phyloP scores from a whole-genome alignment of 2,329 filamentous ascomycete species.

The Diaporthe sp. region DNA sequence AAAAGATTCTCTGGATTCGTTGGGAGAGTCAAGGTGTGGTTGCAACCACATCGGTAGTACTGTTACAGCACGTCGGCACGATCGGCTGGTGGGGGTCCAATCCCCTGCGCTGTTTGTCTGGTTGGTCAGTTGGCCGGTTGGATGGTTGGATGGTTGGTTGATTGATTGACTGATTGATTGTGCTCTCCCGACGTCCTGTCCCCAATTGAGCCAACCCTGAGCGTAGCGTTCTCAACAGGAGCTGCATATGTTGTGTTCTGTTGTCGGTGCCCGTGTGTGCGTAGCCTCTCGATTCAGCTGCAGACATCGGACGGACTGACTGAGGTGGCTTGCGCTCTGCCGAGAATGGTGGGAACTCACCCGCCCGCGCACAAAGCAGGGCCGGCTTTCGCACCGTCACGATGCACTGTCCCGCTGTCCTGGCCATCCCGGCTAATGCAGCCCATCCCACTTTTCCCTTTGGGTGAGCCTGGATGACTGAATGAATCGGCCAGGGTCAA shows the following conservation, averaged over 20 bases:
- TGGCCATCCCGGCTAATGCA: conserved; percentile 13
- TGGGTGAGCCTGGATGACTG: conserved; percentile 3
- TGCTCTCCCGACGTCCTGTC: neutral
- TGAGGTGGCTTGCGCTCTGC: conserved; percentile 10
- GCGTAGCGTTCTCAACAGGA: conserved; percentile 2
- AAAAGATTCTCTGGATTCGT: neutral
- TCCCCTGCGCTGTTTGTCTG: neutral
- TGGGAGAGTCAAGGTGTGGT: conserved; percentile 9
- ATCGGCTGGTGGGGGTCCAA: conserved; percentile 2
- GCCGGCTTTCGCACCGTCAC: conserved; percentile 7
- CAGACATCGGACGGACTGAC: neutral
- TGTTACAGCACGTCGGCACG: conserved; percentile 16
- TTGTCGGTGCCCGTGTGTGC: too few relatives aligned
- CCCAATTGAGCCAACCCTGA: neutral
- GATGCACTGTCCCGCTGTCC: conserved; percentile 21
- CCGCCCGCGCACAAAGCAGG: conserved; percentile 1
- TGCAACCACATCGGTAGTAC: conserved; percentile 18
- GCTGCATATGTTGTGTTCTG: neutral
- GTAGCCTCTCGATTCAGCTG: neutral
- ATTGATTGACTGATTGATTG: neutral
- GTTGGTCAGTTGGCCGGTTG: neutral
- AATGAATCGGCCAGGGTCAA: conserved; percentile 13
- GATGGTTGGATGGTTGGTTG: neutral
- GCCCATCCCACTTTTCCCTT: conserved; percentile 19
- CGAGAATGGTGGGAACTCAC: conserved; percentile 12